These are phyloP conservation scores for Fusarium agapanthi DNA, from an alignment of 2,329 filamentous ascomycete genomes.

Conservation along the genomic window DNA sequence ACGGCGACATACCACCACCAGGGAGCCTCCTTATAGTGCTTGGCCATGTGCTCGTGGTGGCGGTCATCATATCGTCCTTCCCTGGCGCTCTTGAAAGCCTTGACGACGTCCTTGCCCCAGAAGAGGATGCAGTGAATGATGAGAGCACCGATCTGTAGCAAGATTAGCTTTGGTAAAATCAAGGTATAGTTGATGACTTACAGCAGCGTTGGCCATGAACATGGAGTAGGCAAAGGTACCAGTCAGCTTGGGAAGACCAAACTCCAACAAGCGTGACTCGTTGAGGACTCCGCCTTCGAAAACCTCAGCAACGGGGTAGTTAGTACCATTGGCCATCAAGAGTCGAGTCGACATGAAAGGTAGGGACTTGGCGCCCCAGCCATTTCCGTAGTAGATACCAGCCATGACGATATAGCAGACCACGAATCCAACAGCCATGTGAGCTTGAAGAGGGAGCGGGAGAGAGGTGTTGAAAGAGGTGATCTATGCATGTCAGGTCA, in stretches of 20 bases:
- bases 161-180: background rate
- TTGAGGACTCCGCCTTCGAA: conserved; percentile 55
- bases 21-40: conserved; percentile 60
- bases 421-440: conserved; percentile 56
- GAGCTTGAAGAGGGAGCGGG: conserved; percentile 59
- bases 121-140: conserved; percentile 62
- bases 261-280: conserved; percentile 48
- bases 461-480: conserved; percentile 63
- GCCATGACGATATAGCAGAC: conserved; percentile 61
- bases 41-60: conserved; percentile 62
- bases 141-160: conserved; percentile 61
- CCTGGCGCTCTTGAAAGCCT: conserved; percentile 57
- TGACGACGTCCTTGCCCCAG: conserved; percentile 62
- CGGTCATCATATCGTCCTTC: conserved; percentile 56
- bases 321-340: conserved; percentile 49
- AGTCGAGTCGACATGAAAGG: conserved; percentile 66
- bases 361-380: conserved; percentile 55
- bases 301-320: conserved; percentile 52
- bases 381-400: conserved; percentile 60
- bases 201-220: conserved; percentile 66
- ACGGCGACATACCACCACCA: conserved; percentile 58
- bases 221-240: conserved; percentile 62
- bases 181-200: conserved; percentile 43
- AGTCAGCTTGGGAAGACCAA: conserved; percentile 58
- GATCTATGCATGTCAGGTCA: conserved; percentile 50